A percentile compares a stretch with the other conserved stretches of the same genome.
Conservation (phyloP, 495 filamentous ascomycete genomes). For the Xylaria curta region DNA sequence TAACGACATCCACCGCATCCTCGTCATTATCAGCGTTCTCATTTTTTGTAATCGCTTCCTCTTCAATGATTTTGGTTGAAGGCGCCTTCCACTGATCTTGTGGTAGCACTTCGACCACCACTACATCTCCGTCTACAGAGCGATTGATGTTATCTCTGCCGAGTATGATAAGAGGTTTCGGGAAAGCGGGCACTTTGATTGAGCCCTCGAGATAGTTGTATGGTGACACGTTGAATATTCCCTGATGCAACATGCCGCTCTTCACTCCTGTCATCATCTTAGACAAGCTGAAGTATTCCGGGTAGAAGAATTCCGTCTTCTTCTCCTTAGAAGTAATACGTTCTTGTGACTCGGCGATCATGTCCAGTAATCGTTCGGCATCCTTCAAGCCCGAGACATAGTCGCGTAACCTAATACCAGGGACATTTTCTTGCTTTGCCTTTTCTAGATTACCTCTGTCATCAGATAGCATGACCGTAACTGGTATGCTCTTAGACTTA, state of each 20-base stretch:
- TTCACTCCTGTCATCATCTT: conserved; percentile 94
- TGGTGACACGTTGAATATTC: conserved; percentile 91
- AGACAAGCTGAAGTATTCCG: conserved; percentile 84
- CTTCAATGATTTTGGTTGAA: conserved; percentile 92
- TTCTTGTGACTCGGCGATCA: conserved; percentile 83
- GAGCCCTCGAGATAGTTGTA: conserved; percentile 98
- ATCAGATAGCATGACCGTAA: conserved; percentile 91
- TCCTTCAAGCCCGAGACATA: conserved; percentile 87
- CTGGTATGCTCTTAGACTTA: conserved; percentile 67
- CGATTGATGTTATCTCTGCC: conserved; percentile 98
- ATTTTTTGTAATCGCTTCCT: conserved; percentile 89
- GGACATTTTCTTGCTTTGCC: conserved; percentile 75
- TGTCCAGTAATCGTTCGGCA: conserved; percentile 84
- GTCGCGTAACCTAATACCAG: conserved; percentile 68
- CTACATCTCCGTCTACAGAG: conserved; percentile 85
- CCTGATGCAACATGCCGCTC: conserved; percentile 86
- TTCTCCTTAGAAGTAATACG: conserved; percentile 66
- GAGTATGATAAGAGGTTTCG: conserved; percentile 83
- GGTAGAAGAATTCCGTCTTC: conserved; percentile 74
- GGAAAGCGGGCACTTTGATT: conserved; percentile 86
- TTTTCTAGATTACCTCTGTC: conserved; percentile 87
- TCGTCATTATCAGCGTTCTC: conserved; percentile 81
- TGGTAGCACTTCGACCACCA: conserved; percentile 90
- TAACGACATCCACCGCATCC: conserved; percentile 71
- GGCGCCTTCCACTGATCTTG: conserved; percentile 96